Base-by-base conservation (phyloP, 1,139 yeast genomes). In the Sugiyamaella castrensis region DNA sequence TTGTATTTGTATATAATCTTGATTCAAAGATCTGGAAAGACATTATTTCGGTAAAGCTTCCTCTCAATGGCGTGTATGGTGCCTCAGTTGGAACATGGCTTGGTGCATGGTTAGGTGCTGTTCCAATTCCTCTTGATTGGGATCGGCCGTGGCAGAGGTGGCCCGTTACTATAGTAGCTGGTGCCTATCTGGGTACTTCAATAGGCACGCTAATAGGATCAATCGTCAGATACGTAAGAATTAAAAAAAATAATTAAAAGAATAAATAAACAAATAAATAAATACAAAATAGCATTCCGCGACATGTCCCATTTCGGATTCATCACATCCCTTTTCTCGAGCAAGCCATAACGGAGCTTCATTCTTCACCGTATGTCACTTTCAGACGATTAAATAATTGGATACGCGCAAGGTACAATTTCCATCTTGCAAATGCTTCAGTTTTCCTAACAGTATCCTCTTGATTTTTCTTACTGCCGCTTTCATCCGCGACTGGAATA, bases 61-160 rank as follows among this genome's bases (percentile, higher is more conserved):
- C 68, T 11, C 55, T 64, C 43, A 63, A 60, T 40, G 62, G 62
- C 28, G 62, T 59, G 12, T 65, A 60, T 43, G 65, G 65, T 8
- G 76, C 75, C 52, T 67, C 78, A 6, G 63, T 80, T 9, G 76
- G 82, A 35, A 75, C 82, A 0, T 70, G 83, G 37, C 59, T 84
- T 8, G 96, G 96, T 1, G 81, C 94, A 8, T 92, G 98, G 98
- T 60, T 88, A 2, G 97, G 98, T 9, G 96, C 94, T 4, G 70
- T 87, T 37, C 98, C 96, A 1, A 89, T 92, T 52, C 97, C 98
- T 0, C 74, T 92, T 51, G 98, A 92, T 67, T 92, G 98, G 98
- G 98, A 92, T 66, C 75, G 98, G 58, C 89, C 86, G 28, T 92
- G 98, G 98, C 98, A 92, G 68, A 77, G 75, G 52, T 92, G 97